Evolutionary conservation across 73 alveolate species (phyloP).

Genomic region (Paramecium sonneborni): DNA sequence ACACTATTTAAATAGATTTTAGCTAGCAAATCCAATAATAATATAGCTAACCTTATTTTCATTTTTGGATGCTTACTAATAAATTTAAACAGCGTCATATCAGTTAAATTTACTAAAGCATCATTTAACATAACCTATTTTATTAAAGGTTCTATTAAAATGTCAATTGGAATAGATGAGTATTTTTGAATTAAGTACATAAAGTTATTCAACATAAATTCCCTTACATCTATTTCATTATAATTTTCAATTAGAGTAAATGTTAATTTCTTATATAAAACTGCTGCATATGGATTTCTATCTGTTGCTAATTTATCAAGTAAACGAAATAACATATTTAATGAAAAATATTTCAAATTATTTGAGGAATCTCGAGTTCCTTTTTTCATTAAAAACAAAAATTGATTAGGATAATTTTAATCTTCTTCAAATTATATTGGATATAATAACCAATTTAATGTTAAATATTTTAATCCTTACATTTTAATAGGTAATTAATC

Average conservation of each 20-base stretch:
- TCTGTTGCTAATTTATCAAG: constrained; percentile 81
- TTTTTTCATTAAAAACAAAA: constrained; percentile 69
- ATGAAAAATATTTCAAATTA: constrained; percentile 59
- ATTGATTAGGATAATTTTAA: constrained; percentile 64
- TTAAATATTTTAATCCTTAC: constrained; percentile 70
- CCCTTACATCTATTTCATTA: constrained; percentile 87
- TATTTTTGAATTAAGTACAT: constrained; percentile 74
- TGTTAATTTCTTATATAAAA: constrained; percentile 89
- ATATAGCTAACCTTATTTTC: constrained; percentile 80
- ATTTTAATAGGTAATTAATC: constrained; percentile 65
- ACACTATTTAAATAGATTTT: constrained; percentile 80
- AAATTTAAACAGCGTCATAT: constrained; percentile 80
- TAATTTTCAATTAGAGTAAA: constrained; percentile 91
- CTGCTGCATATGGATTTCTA: constrained; percentile 92
- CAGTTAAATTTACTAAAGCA: constrained; percentile 81
- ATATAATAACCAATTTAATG: constrained; percentile 77
- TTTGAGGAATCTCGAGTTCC: constrained; percentile 78
- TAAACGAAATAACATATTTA: constrained; percentile 71
- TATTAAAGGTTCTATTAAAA: constrained; percentile 90
- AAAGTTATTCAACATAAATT: constrained; percentile 86
- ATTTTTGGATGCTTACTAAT: constrained; percentile 90
- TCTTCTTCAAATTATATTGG: constrained; percentile 70
- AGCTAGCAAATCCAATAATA: constrained; percentile 86
- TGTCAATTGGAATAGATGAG: constrained; percentile 91
- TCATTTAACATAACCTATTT: constrained; percentile 83